phyloP scores from a whole-genome alignment of 2,329 filamentous ascomycete species.

The Westerdykella ornata region DNA sequence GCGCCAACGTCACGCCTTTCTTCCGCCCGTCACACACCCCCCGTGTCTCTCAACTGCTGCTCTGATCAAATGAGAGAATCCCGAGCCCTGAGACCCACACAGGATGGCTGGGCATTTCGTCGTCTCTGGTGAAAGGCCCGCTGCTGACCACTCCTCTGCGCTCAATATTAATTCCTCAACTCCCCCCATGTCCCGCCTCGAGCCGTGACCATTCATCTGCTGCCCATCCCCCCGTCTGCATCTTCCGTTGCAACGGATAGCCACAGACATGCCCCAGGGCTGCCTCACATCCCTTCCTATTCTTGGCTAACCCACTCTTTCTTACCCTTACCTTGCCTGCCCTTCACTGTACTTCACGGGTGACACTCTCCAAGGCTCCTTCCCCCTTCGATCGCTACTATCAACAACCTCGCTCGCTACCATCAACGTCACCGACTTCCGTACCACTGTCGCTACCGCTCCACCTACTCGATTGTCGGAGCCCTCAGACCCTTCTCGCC shows the following conservation, averaged over 20 bases:
- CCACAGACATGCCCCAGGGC: constrained; percentile 23
- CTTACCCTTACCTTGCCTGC: constrained; percentile 5
- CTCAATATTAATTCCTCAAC: constrained; percentile 24
- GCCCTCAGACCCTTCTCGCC: too few relatives aligned
- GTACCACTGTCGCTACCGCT: too few relatives aligned
- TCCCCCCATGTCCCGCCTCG: constrained; percentile 9
- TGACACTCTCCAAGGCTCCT: constrained; percentile 21
- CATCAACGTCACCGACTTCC: constrained; percentile 6
- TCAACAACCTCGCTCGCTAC: neutral
- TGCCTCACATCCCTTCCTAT: constrained; percentile 10
- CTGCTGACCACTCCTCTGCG: constrained; percentile 14
- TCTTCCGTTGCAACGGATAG: constrained; percentile 10
- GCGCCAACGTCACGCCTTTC: neutral
- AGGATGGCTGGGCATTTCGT: neutral
- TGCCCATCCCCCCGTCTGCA: constrained; percentile 9
- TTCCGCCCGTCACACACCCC: neutral
- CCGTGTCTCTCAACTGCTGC: neutral
- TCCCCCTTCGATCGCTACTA: constrained; percentile 14
- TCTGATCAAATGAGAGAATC: neutral
- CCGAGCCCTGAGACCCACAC: neutral
- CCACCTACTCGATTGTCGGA: too few relatives aligned
- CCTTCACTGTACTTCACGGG: constrained; percentile 24
- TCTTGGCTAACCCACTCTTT: constrained; percentile 7
- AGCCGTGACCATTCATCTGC: neutral
- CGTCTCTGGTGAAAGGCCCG: neutral